Evolutionary conservation across 2,329 filamentous ascomycete species (phyloP).

Genomic region (Pseudofabraea citricarpa): DNA sequence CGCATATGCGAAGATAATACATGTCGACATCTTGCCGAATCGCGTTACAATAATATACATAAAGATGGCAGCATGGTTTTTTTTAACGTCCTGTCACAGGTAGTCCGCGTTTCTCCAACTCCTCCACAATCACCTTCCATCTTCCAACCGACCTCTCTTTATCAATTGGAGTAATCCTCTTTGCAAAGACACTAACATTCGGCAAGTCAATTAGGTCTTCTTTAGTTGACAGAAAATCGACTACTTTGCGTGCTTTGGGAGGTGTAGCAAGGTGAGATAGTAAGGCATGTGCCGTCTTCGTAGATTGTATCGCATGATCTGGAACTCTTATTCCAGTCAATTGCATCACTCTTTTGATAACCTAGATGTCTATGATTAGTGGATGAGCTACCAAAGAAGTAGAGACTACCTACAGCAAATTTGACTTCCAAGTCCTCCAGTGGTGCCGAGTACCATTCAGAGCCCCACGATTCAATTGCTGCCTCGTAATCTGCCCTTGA

Average conservation of each 20-base stretch:
- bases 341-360: slow-evolving; percentile 75
- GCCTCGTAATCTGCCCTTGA: slow-evolving; percentile 15
- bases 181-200: slow-evolving; percentile 66
- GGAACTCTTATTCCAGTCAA: slow-evolving; percentile 73
- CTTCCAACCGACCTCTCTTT: slow-evolving; percentile 67
- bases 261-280: slow-evolving; percentile 48
- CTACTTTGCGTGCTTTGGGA: slow-evolving; percentile 57
- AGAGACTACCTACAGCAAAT: slow-evolving; percentile 60
- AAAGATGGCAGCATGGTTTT: too few relatives aligned
- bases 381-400: background rate
- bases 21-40: background rate
- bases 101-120: slow-evolving; percentile 58
- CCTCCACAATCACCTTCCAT: slow-evolving; percentile 74
- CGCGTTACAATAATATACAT: slow-evolving; percentile 2
- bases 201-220: slow-evolving; percentile 46
- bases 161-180: slow-evolving; percentile 65
- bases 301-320: slow-evolving; percentile 60
- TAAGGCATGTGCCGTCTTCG: slow-evolving; percentile 49
- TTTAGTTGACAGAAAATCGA: slow-evolving; percentile 46
- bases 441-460: slow-evolving; percentile 52
- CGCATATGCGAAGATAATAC: too few relatives aligned
- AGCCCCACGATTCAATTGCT: slow-evolving; percentile 40
- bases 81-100: slow-evolving; percentile 43
- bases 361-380: slow-evolving; percentile 41
- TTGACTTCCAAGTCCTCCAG: slow-evolving; percentile 57